These are phyloP conservation scores for Moniliophthora roreri DNA, from an alignment of 1,284 basidiomycete genomes.

Conservation along the genomic window DNA sequence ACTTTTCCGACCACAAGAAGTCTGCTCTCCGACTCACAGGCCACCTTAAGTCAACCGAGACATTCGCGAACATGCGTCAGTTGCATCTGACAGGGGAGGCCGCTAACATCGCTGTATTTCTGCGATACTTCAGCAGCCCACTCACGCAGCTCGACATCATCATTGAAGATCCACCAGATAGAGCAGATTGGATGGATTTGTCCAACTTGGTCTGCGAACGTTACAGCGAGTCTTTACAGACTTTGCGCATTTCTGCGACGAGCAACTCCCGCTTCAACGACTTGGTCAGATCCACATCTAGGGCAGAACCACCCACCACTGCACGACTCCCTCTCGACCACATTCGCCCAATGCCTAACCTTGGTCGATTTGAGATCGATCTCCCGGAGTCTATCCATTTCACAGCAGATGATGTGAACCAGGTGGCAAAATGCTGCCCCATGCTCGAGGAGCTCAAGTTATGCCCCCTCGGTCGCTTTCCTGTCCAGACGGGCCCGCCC, in stretches of 20 bases:
- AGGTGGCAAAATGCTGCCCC: constrained; percentile 60
- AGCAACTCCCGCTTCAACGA: constrained; percentile 64
- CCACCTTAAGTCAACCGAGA: constrained; percentile 46
- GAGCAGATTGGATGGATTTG: constrained; percentile 70
- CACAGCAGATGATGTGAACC: constrained; percentile 54
- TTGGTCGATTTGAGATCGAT: constrained; percentile 67
- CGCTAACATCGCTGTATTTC: constrained; percentile 64
- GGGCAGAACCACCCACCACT: constrained; percentile 54
- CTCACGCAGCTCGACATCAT: constrained; percentile 65
- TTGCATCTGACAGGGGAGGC: constrained; percentile 69
- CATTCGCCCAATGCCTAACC: constrained; percentile 50
- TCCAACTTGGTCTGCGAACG: constrained; percentile 59
- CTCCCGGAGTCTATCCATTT: constrained; percentile 72
- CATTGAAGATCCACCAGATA: constrained; percentile 74
- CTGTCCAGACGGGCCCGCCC: constrained; percentile 48
- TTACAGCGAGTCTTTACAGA: constrained; percentile 58
- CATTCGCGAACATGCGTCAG: constrained; percentile 57
- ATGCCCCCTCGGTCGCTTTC: constrained; percentile 67
- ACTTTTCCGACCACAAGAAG: constrained; percentile 70
- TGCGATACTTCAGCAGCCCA: constrained; percentile 62
- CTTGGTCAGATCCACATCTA: constrained; percentile 62
- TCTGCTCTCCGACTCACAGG: constrained; percentile 60
- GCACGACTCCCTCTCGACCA: constrained; percentile 59
- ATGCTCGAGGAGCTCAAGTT: constrained; percentile 64
- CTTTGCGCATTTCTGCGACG: constrained; percentile 59